Conservation (phyloP, 352 stramenopile species). For the Phytophthora pistaciae region DNA sequence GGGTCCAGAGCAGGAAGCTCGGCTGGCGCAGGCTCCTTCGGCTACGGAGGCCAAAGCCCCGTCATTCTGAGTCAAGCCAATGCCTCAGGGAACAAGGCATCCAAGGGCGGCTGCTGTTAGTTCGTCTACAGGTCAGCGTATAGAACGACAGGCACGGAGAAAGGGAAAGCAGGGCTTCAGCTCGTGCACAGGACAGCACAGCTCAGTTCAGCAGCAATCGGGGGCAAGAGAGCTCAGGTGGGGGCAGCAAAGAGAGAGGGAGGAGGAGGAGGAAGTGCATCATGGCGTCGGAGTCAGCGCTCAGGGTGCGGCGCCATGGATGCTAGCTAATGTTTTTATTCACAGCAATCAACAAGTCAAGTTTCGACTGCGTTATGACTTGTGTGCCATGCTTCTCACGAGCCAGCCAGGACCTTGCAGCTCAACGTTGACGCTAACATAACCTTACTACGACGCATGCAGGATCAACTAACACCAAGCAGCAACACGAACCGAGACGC, state of each 20-base stretch:
- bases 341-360: constrained; percentile 17
- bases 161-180: not conserved
- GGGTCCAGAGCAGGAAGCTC: constrained; percentile 43
- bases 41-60: constrained; percentile 42
- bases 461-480: not conserved
- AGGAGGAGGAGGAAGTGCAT: constrained; percentile 2
- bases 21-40: constrained; percentile 32
- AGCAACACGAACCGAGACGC: constrained; percentile 12
- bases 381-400: not conserved
- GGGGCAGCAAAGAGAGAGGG: constrained; percentile 15
- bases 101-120: constrained; percentile 52
- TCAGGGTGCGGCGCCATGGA: constrained; percentile 24
- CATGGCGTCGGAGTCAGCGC: constrained; percentile 16
- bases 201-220: not conserved
- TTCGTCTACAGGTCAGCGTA: constrained; percentile 15
- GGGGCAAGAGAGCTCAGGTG: not conserved
- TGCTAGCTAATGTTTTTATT: constrained; percentile 49
- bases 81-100: constrained; percentile 27
- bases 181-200: not conserved
- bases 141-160: constrained; percentile 13
- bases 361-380: constrained; percentile 13
- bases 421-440: not conserved
- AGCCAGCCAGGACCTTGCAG: not conserved
- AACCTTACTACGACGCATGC: not conserved
- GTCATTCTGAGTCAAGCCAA: constrained; percentile 47